Evolutionary conservation across 2,329 filamentous ascomycete species (phyloP).

Genomic region (Aspergillus latus): DNA sequence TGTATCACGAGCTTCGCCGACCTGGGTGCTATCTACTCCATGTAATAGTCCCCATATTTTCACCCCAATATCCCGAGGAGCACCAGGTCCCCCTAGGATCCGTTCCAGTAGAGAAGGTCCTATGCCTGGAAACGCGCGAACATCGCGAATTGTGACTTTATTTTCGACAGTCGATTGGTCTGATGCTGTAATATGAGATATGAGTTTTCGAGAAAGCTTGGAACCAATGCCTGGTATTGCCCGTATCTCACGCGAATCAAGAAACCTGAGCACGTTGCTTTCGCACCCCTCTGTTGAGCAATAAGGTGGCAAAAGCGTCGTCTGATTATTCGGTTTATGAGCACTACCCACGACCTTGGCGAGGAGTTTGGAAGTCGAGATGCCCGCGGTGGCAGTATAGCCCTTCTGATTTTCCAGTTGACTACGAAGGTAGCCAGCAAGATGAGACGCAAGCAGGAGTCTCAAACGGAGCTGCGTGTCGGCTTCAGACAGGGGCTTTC

Average conservation of each 20-base stretch:
- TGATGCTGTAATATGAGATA: constrained; percentile 10
- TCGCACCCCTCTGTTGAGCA: constrained; percentile 28
- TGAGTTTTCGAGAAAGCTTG: constrained; percentile 69
- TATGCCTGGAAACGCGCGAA: constrained; percentile 64
- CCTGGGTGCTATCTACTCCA: constrained; percentile 73
- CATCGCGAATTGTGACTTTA: constrained; percentile 63
- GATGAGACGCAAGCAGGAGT: constrained; percentile 74
- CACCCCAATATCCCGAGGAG: constrained; percentile 67
- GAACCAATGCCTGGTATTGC: constrained; percentile 83
- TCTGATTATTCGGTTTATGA: constrained; percentile 86
- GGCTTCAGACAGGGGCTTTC: constrained; percentile 17
- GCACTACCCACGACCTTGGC: constrained; percentile 80
- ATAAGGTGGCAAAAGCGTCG: constrained; percentile 71
- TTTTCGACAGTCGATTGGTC: constrained; percentile 42
- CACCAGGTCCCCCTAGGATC: constrained; percentile 68
- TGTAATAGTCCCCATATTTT: constrained; percentile 78
- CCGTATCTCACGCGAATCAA: constrained; percentile 73
- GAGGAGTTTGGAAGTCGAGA: constrained; percentile 83
- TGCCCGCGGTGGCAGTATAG: constrained; percentile 83
- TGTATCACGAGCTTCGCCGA: constrained; percentile 68
- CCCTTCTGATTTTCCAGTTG: constrained; percentile 73
- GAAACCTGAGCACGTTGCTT: constrained; percentile 64
- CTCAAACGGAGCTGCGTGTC: constrained; percentile 52
- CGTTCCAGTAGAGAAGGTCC: constrained; percentile 65
- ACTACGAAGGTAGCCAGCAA: constrained; percentile 71